phyloP scores from a whole-genome alignment of 2,329 filamentous ascomycete genomes.

The Talaromyces marneffei region DNA sequence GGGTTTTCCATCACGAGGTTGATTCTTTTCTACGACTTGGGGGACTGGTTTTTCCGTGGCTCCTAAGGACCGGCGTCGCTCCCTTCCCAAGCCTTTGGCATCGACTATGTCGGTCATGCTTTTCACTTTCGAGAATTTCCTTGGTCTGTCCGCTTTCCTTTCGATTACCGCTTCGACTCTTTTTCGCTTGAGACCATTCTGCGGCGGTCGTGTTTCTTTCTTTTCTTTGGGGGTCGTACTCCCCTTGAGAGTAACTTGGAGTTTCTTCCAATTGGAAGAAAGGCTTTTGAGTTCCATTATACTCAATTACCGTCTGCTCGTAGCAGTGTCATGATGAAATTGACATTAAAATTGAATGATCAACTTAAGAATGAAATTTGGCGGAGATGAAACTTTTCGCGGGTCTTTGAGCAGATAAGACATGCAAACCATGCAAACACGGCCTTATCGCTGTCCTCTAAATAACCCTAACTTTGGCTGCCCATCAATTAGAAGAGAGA shows the following conservation, averaged over 20 bases:
- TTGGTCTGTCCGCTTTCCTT: slow-evolving; percentile 21
- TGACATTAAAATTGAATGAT: background rate
- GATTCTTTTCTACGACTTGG: slow-evolving; percentile 46
- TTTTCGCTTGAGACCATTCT: slow-evolving; percentile 32
- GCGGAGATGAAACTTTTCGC: slow-evolving; percentile 9
- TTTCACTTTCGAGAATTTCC: slow-evolving; percentile 23
- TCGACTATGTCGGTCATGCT: slow-evolving; percentile 27
- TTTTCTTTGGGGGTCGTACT: slow-evolving; percentile 25
- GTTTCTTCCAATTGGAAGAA: slow-evolving; percentile 48
- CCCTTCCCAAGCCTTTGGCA: background rate
- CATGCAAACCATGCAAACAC: slow-evolving; percentile 14
- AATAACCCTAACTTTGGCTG: background rate
- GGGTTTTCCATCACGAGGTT: slow-evolving; percentile 45
- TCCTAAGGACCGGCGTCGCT: slow-evolving; percentile 3
- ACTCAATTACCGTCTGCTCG: background rate
- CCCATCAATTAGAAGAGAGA: background rate
- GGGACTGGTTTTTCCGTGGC: slow-evolving; percentile 23
- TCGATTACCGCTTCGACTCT: slow-evolving; percentile 20
- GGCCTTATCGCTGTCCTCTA: background rate
- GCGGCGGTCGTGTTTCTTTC: slow-evolving; percentile 22
- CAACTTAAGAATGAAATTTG: background rate
- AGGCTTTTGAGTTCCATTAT: slow-evolving; percentile 40
- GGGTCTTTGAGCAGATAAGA: slow-evolving; percentile 8
- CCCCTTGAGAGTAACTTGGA: slow-evolving; percentile 42
- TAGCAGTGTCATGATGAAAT: slow-evolving; percentile 1